Evolutionary conservation across 352 stramenopile genomes (phyloP).

Genomic region (Peronospora destructor): DNA sequence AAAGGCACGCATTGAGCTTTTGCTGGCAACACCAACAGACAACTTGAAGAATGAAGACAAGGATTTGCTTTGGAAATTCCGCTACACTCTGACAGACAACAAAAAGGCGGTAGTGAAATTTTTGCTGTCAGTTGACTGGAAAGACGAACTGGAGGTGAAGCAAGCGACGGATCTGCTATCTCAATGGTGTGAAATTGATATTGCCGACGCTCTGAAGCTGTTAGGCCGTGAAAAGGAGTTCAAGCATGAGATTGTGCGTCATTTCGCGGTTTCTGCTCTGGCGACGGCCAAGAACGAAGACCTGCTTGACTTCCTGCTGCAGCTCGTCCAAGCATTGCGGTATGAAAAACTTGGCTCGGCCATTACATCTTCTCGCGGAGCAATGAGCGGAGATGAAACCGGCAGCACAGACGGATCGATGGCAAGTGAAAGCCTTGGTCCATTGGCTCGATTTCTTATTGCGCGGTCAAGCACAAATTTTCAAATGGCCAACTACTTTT

Average conservation of each 20-base stretch:
- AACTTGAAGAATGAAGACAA: slow-evolving; percentile 90
- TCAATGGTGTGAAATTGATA: slow-evolving; percentile 91
- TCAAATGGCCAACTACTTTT: slow-evolving; percentile 97
- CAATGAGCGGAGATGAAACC: slow-evolving; percentile 38
- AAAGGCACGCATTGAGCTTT: slow-evolving; percentile 86
- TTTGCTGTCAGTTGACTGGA: slow-evolving; percentile 97
- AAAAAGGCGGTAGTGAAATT: slow-evolving; percentile 97
- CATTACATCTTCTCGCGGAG: slow-evolving; percentile 31
- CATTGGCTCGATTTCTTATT: slow-evolving; percentile 92
- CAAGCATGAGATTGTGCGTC: slow-evolving; percentile 87
- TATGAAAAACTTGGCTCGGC: slow-evolving; percentile 58
- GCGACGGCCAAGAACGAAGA: slow-evolving; percentile 94
- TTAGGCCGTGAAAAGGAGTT: slow-evolving; percentile 89
- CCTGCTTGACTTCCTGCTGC: slow-evolving; percentile 94
- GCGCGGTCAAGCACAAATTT: slow-evolving; percentile 90
- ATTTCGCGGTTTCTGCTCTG: slow-evolving; percentile 96
- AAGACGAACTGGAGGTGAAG: slow-evolving; percentile 94
- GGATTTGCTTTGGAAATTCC: slow-evolving; percentile 94
- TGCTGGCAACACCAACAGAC: slow-evolving; percentile 91
- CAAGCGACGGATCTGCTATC: slow-evolving; percentile 83
- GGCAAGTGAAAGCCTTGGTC: slow-evolving; percentile 48
- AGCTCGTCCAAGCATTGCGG: slow-evolving; percentile 97
- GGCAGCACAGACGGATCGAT: slow-evolving; percentile 37
- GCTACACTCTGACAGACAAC: slow-evolving; percentile 93
- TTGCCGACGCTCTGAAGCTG: slow-evolving; percentile 96